phyloP scores from a whole-genome alignment of 352 stramenopile species.

The Pythium guiyangense region DNA sequence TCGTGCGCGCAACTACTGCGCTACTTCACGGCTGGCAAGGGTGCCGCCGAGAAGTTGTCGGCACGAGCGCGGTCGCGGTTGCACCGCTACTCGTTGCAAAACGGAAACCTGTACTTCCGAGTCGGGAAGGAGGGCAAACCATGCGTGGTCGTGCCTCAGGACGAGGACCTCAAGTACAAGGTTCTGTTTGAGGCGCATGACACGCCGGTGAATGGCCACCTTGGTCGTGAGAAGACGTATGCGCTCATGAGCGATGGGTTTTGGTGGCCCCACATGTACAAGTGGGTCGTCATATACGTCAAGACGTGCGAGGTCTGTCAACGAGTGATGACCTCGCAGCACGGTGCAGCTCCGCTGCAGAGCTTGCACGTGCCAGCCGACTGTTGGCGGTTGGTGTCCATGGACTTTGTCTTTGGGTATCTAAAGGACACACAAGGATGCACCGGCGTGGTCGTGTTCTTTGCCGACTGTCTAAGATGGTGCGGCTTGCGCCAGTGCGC shows the following conservation, averaged over 20 bases:
- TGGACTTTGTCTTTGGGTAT: neutral
- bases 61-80: too few relatives aligned
- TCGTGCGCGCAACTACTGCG: neutral
- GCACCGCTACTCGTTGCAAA: neutral
- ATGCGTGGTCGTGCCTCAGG: too few relatives aligned
- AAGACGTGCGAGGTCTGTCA: neutral
- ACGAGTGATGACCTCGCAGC: too few relatives aligned
- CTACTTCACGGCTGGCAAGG: neutral
- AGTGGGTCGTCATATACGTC: too few relatives aligned
- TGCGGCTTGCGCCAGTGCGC: too few relatives aligned
- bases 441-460: neutral
- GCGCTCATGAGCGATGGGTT: too few relatives aligned
- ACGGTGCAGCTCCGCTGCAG: neutral
- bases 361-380: neutral
- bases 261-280: too few relatives aligned
- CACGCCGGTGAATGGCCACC: neutral
- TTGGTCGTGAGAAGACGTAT: neutral
- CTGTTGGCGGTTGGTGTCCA: neutral
- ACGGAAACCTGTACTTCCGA: too few relatives aligned
- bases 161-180: too few relatives aligned
- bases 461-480: neutral
- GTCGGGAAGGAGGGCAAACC: too few relatives aligned
- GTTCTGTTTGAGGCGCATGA: too few relatives aligned
- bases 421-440: neutral
- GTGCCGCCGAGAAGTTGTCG: neutral